Conservation (phyloP, 1,284 basidiomycete genomes). For the Naganishia cerealis region DNA sequence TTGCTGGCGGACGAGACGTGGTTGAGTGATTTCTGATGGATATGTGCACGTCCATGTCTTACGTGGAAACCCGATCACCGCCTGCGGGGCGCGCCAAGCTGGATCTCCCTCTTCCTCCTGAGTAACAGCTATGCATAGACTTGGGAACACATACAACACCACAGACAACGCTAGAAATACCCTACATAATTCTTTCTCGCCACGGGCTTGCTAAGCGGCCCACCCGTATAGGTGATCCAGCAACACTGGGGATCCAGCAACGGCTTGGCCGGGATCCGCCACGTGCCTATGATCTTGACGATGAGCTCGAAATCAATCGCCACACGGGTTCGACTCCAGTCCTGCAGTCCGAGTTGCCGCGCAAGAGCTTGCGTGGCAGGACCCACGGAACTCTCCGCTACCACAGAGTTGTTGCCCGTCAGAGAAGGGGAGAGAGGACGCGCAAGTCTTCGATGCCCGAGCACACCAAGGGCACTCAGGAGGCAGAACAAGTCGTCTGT, state of each 20-base stretch:
- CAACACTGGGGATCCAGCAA: conserved; percentile 47
- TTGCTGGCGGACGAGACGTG: too few species aligned
- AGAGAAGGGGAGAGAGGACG: neutral
- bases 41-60: too few species aligned
- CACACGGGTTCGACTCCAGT: conserved; percentile 48
- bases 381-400: neutral
- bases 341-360: conserved; percentile 40
- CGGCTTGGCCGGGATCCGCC: conserved; percentile 45
- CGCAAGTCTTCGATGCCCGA: conserved; percentile 55
- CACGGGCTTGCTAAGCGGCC: conserved; percentile 6
- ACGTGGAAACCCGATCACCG: too few species aligned
- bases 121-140: too few species aligned
- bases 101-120: too few species aligned
- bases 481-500: conserved; percentile 84
- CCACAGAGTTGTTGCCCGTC: neutral
- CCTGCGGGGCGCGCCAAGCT: too few species aligned
- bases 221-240: conserved; percentile 17
- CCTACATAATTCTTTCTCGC: conserved; percentile 10
- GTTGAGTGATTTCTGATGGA: too few species aligned
- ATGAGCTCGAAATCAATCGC: conserved; percentile 71
- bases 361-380: conserved; percentile 19
- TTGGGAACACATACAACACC: too few species aligned
- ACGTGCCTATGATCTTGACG: conserved; percentile 55
- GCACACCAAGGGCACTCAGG: conserved; percentile 78
- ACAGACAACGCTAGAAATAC: neutral